Conservation (phyloP, 805 yeast species). For the Metschnikowia koreensis region DNA sequence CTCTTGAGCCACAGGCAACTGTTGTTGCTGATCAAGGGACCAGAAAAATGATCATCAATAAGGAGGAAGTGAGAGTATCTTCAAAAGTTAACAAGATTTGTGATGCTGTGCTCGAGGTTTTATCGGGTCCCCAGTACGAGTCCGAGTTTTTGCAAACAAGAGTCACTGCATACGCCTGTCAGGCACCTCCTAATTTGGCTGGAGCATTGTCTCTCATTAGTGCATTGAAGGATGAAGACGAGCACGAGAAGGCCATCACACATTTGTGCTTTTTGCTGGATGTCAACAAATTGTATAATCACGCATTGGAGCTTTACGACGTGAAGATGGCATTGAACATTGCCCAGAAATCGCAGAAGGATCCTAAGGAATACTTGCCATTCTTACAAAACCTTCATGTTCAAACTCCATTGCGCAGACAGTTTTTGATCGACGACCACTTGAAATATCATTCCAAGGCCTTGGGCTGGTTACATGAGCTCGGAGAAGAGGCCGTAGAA, state of each 20-base stretch:
- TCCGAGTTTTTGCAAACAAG: slow-evolving; percentile 68
- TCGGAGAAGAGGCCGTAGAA: slow-evolving; percentile 35
- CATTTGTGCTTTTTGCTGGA: slow-evolving; percentile 91
- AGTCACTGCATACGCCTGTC: slow-evolving; percentile 89
- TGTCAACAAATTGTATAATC: slow-evolving; percentile 75
- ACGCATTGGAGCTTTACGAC: slow-evolving; percentile 79
- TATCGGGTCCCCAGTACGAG: slow-evolving; percentile 51
- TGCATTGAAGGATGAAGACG: slow-evolving; percentile 44
- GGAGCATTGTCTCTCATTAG: slow-evolving; percentile 71
- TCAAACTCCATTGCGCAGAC: slow-evolving; percentile 62
- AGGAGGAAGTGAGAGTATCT: slow-evolving; percentile 29
- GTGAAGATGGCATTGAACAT: slow-evolving; percentile 74
- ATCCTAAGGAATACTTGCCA: slow-evolving; percentile 95
- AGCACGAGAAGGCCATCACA: slow-evolving; percentile 59
- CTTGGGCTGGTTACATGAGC: slow-evolving; percentile 56
- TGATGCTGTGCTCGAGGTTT: slow-evolving; percentile 59
- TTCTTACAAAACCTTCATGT: slow-evolving; percentile 78
- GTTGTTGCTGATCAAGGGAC: background rate
- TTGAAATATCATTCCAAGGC: slow-evolving; percentile 71
- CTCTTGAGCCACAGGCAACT: background rate
- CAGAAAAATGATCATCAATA: slow-evolving; percentile 37
- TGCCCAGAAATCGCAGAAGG: slow-evolving; percentile 96
- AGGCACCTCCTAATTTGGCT: slow-evolving; percentile 78
- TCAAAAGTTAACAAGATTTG: slow-evolving; percentile 79
- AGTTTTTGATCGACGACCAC: slow-evolving; percentile 76